A percentile compares a stretch with the other conserved stretches of the same genome.
phyloP scores from a whole-genome alignment of 768 basidiomycete species.

The Albatrellus ellisii region DNA sequence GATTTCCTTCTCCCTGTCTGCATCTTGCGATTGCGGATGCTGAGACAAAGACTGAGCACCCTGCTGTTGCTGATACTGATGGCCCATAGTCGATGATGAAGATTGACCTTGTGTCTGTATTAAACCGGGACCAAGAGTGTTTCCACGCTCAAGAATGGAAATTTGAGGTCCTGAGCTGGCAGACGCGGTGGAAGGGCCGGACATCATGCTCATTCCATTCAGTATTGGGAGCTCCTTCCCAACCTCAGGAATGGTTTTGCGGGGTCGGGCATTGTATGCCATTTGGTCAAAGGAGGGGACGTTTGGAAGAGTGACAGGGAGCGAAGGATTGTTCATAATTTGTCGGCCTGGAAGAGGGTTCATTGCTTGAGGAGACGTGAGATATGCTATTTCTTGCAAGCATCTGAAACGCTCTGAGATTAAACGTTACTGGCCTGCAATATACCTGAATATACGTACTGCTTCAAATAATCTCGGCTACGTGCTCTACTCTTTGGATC shows the following conservation, averaged over 20 bases:
- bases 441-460: constrained; percentile 36
- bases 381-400: constrained; percentile 94
- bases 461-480: constrained; percentile 94
- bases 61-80: constrained; percentile 17
- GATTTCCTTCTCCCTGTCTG: constrained; percentile 32
- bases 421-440: constrained; percentile 4
- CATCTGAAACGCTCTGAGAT: constrained; percentile 39
- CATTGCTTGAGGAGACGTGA: constrained; percentile 94
- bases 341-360: constrained; percentile 91
- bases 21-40: constrained; percentile 14
- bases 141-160: constrained; percentile 38
- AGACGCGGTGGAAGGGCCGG: constrained; percentile 38
- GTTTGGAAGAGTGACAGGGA: constrained; percentile 55
- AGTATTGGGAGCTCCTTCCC: constrained; percentile 55
- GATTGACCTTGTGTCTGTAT: constrained; percentile 18
- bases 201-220: constrained; percentile 44
- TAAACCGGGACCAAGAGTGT: constrained; percentile 21
- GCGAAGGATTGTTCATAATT: constrained; percentile 49
- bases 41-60: constrained; percentile 18
- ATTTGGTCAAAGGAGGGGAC: constrained; percentile 64
- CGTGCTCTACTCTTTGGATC: constrained; percentile 95
- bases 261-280: constrained; percentile 65
- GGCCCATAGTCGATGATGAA: constrained; percentile 15
- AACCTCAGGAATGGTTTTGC: constrained; percentile 68
- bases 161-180: constrained; percentile 29